Evolutionary conservation across 2,329 filamentous ascomycete genomes (phyloP).

Genomic region (Neophaeococcomyces mojaviensis): DNA sequence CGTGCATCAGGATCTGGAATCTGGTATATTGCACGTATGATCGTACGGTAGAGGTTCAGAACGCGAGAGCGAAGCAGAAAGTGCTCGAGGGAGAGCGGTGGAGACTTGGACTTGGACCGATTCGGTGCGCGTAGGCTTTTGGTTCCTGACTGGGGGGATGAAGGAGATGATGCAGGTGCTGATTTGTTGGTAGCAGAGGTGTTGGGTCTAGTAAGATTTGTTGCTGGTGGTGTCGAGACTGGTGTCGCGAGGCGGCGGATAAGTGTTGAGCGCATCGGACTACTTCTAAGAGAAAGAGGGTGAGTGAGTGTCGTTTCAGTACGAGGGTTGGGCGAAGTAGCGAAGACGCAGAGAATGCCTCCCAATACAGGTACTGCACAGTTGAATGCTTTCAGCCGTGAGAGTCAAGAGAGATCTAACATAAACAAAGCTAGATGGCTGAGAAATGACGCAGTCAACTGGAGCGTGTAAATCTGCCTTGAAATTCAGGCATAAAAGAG

Average conservation of each 20-base stretch:
- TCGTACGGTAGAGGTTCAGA: constrained; percentile 37
- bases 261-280: constrained; percentile 3
- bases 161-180: neutral
- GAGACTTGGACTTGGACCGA: neutral
- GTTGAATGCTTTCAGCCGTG: too few relatives aligned
- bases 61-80: constrained; percentile 39
- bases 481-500: too few relatives aligned
- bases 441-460: too few relatives aligned
- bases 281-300: too few relatives aligned
- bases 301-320: too few relatives aligned
- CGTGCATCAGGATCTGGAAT: constrained; percentile 28
- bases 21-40: constrained; percentile 35
- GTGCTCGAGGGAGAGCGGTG: constrained; percentile 20
- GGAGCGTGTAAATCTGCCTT: too few relatives aligned
- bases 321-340: too few relatives aligned
- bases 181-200: neutral
- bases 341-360: too few relatives aligned
- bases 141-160: neutral
- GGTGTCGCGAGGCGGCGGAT: constrained; percentile 6
- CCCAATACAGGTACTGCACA: too few relatives aligned
- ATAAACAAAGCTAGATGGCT: too few relatives aligned
- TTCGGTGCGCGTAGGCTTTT: neutral
- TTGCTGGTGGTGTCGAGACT: neutral
- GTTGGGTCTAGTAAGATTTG: neutral
- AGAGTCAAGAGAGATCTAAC: too few relatives aligned